These are phyloP conservation scores for Cladophialophora immunda DNA, from an alignment of 2,329 filamentous ascomycete species.

Conservation along the genomic window DNA sequence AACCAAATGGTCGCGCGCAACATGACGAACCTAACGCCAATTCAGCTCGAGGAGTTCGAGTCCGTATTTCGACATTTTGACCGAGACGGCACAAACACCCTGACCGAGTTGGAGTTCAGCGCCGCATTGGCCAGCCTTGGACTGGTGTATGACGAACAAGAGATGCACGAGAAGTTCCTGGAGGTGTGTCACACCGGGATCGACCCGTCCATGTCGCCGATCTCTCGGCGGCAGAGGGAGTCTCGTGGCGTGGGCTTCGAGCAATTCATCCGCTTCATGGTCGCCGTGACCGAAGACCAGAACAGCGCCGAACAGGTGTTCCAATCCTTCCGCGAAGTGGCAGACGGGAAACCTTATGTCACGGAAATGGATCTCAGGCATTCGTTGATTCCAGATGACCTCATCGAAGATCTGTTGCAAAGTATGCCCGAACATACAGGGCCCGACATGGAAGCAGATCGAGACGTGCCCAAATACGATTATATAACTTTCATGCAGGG, in stretches of 20 bases:
- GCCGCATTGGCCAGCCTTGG: slow-evolving; percentile 94
- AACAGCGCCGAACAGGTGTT: slow-evolving; percentile 99
- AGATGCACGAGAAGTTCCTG: slow-evolving; percentile 95
- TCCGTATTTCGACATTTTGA: slow-evolving; percentile 98
- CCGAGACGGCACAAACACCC: slow-evolving; percentile 85
- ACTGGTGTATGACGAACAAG: slow-evolving; percentile 93
- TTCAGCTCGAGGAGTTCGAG: slow-evolving; percentile 98
- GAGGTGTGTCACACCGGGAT: slow-evolving; percentile 70
- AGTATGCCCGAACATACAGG: slow-evolving; percentile 87
- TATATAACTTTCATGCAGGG: slow-evolving; percentile 98
- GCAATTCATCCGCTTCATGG: slow-evolving; percentile 99
- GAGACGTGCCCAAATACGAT: slow-evolving; percentile 87
- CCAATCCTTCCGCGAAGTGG: slow-evolving; percentile 96
- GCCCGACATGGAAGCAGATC: slow-evolving; percentile 84
- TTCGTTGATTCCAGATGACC: slow-evolving; percentile 92
- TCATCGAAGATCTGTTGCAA: slow-evolving; percentile 89
- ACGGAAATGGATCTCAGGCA: slow-evolving; percentile 97
- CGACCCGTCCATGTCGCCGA: slow-evolving; percentile 50
- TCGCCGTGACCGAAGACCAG: slow-evolving; percentile 97
- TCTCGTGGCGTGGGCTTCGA: slow-evolving; percentile 84
- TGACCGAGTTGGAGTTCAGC: slow-evolving; percentile 94
- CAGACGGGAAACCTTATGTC: slow-evolving; percentile 98
- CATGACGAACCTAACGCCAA: slow-evolving; percentile 98
- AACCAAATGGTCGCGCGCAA: slow-evolving; percentile 98
- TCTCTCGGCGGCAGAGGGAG: slow-evolving; percentile 39